Base-by-base conservation (phyloP, 306 rosid species). In the Vachellia collinsii region DNA sequence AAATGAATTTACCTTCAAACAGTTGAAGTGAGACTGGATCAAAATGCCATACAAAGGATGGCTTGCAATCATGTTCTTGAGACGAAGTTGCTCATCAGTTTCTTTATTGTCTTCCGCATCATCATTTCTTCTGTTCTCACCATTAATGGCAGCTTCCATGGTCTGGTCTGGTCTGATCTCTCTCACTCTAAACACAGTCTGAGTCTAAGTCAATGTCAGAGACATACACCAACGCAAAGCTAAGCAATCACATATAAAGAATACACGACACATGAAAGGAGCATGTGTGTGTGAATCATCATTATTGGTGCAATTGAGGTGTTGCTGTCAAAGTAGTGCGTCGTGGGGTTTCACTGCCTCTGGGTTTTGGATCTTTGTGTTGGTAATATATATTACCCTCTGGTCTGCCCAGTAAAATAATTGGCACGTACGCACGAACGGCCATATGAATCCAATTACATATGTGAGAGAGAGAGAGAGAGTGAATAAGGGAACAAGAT, bases 21-120 rank as follows among this genome's bases (percentile, higher is more conserved):
- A 87, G 76, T 82, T 80, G 22, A 82, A 65, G 79, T 89, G 93
- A 38, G 89, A 83, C 68, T 87, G 74, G 79, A 87, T 58, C 87
- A 89, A 62, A 11, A 87, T 79, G 62, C 72, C 87, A 86, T 80
- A 89, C 81, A 84, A 76, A 68, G 93, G 89, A 84, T 89, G 91
- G 37, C 10, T 80, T 25, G 86, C 77, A 76, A 89, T 86, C 84
- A 82, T 86, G 58, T 78, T 82, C 88, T 89, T 89, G 29, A 89
- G 79, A 70, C 34, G 56, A 79, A 46, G 72, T 34, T 54, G 61
- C 23, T 85, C 80, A 17, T 73, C 70, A 46, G 16, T 77, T 11
- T 68, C 79, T 66, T 67, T 29, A 29, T 29, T 83, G 77, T 63
- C 80, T 11, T n/a, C 25, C 6, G 61, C 25, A 7, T 2, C 77